Evolutionary conservation across 1,284 basidiomycete species (phyloP).

Genomic region (Malassezia restricta): DNA sequence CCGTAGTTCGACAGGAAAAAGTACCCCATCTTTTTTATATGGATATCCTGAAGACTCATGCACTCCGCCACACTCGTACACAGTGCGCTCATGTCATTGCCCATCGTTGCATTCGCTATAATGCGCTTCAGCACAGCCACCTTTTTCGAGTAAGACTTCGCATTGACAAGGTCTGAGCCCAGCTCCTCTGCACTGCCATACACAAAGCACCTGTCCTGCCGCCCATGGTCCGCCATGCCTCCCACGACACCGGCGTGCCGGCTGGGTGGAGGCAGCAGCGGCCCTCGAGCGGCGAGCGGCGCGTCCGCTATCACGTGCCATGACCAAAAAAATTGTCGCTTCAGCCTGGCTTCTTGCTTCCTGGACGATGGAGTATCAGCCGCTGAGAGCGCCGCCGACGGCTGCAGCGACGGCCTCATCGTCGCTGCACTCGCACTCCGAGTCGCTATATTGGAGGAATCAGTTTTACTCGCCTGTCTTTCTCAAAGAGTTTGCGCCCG

Average conservation of each 20-base stretch:
- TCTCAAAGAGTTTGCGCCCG: constrained; percentile 41
- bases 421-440: constrained; percentile 11
- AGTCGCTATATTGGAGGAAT: constrained; percentile 41
- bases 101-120: constrained; percentile 47
- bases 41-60: constrained; percentile 72
- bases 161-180: constrained; percentile 39
- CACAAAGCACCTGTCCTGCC: constrained; percentile 45
- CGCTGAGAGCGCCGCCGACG: constrained; percentile 7
- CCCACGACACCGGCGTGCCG: not conserved
- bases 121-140: constrained; percentile 43
- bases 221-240: constrained; percentile 30
- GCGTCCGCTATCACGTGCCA: constrained; percentile 6
- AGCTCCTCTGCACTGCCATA: constrained; percentile 43
- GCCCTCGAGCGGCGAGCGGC: not conserved
- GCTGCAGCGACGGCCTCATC: not conserved
- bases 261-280: not conserved
- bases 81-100: constrained; percentile 70
- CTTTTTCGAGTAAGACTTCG: constrained; percentile 36
- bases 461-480: constrained; percentile 37
- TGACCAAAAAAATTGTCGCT: constrained; percentile 7
- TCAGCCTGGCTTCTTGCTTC: too few relatives aligned
- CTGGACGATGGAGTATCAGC: constrained; percentile 15
- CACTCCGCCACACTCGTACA: constrained; percentile 74
- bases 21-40: constrained; percentile 83
- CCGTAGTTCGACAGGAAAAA: constrained; percentile 79